Percentiles rank a stretch among this genome's conserved stretches.
Evolutionary conservation across 495 filamentous ascomycete genomes (phyloP).

Genomic region (Xylaria flabelliformis): DNA sequence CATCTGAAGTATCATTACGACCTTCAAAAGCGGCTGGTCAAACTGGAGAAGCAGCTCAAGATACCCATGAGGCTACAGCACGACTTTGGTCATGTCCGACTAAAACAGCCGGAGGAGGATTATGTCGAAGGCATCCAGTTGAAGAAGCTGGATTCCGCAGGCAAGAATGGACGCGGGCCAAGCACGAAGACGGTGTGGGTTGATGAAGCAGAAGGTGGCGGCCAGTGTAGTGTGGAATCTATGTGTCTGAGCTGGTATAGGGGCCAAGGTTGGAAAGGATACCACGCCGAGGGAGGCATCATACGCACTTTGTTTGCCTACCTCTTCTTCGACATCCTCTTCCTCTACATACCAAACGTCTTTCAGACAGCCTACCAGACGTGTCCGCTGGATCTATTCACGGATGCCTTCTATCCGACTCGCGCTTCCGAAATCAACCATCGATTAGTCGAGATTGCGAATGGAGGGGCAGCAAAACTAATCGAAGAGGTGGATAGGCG

Average conservation of each 20-base stretch:
- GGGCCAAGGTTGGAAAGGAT: slow-evolving; percentile 87
- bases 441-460: slow-evolving; percentile 81
- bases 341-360: slow-evolving; percentile 92
- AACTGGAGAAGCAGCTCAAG: slow-evolving; percentile 84
- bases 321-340: slow-evolving; percentile 92
- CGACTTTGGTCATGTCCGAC: slow-evolving; percentile 84
- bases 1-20: slow-evolving; percentile 94
- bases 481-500: slow-evolving; percentile 69
- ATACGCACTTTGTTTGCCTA: slow-evolving; percentile 89
- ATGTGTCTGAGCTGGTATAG: slow-evolving; percentile 93
- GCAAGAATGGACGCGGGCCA: slow-evolving; percentile 48
- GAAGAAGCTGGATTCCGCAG: slow-evolving; percentile 57
- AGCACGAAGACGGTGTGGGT: slow-evolving; percentile 88
- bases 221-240: slow-evolving; percentile 81
- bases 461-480: slow-evolving; percentile 72
- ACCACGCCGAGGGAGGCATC: slow-evolving; percentile 90
- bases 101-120: slow-evolving; percentile 76
- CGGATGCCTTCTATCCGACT: slow-evolving; percentile 88
- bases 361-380: slow-evolving; percentile 96
- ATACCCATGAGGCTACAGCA: slow-evolving; percentile 89
- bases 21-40: slow-evolving; percentile 87
- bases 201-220: slow-evolving; percentile 69
- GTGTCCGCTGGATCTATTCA: slow-evolving; percentile 90
- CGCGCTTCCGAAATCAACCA: slow-evolving; percentile 88
- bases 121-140: slow-evolving; percentile 78